Evolutionary conservation across 2,329 filamentous ascomycete species (phyloP), one percentile per base, ranked within the genome.

Genomic region (Thermomyces lanuginosus): DNA sequence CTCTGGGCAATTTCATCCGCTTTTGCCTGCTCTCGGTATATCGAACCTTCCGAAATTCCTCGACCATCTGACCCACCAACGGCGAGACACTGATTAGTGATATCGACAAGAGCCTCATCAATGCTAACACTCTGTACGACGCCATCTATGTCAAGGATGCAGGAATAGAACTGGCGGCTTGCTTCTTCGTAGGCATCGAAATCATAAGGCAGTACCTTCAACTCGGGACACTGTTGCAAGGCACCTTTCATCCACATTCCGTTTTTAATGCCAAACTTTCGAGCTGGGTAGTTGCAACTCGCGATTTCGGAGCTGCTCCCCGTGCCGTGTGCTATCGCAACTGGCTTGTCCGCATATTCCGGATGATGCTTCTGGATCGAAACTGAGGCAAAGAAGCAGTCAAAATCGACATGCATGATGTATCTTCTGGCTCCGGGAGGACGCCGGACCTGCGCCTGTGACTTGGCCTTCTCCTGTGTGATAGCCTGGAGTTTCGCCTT

Each of bases 171-270:
- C 2, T 71, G 64, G 30, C 70, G 67, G 44, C 89, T 98, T 1
- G 84, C 82, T 33, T 84, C 77, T 58, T 98, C 89, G 40, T 98
- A 98, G 0, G 74, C 86, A 2, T 79, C 76, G 45, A 95, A 98
- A 44, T 98, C 84, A 42, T 98, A 98, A 0, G 84, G 80, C n/a
- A 98, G 48, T 2, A 95, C 74, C 39, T 91, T 83, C 10, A 98
- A 60, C 12, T 82, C 71, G 1, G 86, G 76, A 44, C 83, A 98
- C 10, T 89, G 51, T 38, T 89, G 76, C 32, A 76, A 63, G 0
- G 89, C 89, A 17, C 68, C 66, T 48, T 86, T 91, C 86, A 98
- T 95, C 89, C 91, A 98, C 89, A 95, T 98, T 19, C 91, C 91
- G 40, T 98, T 98, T 46, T 84, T 92, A 29, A 98, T 65, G 1